A percentile compares a stretch with the other conserved stretches of the same genome.
phyloP scores from a whole-genome alignment of 768 basidiomycete species.

The Inosperma sp. region DNA sequence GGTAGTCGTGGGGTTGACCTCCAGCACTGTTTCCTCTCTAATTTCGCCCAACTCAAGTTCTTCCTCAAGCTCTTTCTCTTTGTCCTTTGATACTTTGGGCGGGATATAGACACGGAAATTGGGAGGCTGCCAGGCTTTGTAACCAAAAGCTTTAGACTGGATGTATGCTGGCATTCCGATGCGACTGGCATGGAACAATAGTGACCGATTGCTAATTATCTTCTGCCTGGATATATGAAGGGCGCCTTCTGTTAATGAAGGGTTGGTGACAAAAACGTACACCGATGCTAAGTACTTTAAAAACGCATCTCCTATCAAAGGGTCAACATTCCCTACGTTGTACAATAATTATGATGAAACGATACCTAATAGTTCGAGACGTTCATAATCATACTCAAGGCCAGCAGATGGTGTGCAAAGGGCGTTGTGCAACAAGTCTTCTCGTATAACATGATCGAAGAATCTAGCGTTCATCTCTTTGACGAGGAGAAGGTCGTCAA shows the following conservation, averaged over 20 bases:
- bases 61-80: constrained; percentile 1
- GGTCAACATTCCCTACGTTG: constrained; percentile 7
- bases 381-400: constrained; percentile 75
- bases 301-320: constrained; percentile 65
- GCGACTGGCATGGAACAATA: constrained; percentile 51
- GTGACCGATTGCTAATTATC: constrained; percentile 70
- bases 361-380: constrained; percentile 77
- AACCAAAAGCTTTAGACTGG: constrained; percentile 63
- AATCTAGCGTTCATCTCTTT: constrained; percentile 72
- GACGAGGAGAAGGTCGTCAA: constrained; percentile 71
- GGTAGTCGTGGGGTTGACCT: not conserved
- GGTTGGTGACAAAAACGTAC: constrained; percentile 68
- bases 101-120: constrained; percentile 29
- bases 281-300: constrained; percentile 74
- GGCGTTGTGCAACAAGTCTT: constrained; percentile 58
- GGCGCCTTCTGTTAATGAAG: constrained; percentile 58
- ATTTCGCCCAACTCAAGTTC: constrained; percentile 1
- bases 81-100: constrained; percentile 17
- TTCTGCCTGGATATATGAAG: constrained; percentile 62
- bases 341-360: constrained; percentile 15
- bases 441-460: constrained; percentile 59
- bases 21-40: constrained; percentile 1
- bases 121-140: constrained; percentile 63
- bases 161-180: constrained; percentile 69
- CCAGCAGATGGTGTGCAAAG: constrained; percentile 67